Base-by-base conservation (phyloP, 352 stramenopile genomes). In the Aphanomyces euteiches region DNA sequence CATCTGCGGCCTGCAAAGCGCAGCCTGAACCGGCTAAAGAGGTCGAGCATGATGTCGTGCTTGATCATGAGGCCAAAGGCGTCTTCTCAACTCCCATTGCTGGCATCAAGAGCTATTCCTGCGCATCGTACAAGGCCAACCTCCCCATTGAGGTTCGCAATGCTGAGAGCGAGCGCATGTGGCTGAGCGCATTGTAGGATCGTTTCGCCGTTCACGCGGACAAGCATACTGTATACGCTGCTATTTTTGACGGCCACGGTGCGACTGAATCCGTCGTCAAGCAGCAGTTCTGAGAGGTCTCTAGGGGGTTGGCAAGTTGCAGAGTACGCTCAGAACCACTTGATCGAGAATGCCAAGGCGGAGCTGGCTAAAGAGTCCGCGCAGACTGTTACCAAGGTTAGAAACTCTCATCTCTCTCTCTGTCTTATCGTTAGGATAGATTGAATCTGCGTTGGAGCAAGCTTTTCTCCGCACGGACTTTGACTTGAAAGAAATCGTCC, bases 201-300 rank as follows among this genome's bases (percentile, higher is more conserved):
- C 85, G 93, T 67, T 92, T 89, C 69, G 79, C 88, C 57, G 83
- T 96, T 56, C 80, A 93, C 47, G 73, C 79, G 15, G 79, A 81
- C 13, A 81, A 85, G 21, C 87, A 90, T 48, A 86, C 95, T 67
- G 82, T 97, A 45, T 96, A 93, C 65, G 88, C 86, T 19, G 82
- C 81, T 13, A 92, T 96, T 15, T 83, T 96, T 50, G 92, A 98
- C 73, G 92, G 92, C 3, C 92, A 98, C 72, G 92, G 93, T 90
- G 58, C 39, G 73, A 15, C 8, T 48, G 38, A 45, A 28, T 58
- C 17, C 15, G 17, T 19, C 50, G 7, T 36, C 15, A 12, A 53
- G n/a, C 45, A 15, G 45, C 13, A 15, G 45, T 58, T 17, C 19
- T 36, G 7, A 19, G 17, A 58, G 7, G 17, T 13, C 1, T 17